Percentiles rank a stretch among this genome's conserved stretches.
phyloP scores from a whole-genome alignment of 192 early-diverging fungal genomes.

The Coemansia sp. region DNA sequence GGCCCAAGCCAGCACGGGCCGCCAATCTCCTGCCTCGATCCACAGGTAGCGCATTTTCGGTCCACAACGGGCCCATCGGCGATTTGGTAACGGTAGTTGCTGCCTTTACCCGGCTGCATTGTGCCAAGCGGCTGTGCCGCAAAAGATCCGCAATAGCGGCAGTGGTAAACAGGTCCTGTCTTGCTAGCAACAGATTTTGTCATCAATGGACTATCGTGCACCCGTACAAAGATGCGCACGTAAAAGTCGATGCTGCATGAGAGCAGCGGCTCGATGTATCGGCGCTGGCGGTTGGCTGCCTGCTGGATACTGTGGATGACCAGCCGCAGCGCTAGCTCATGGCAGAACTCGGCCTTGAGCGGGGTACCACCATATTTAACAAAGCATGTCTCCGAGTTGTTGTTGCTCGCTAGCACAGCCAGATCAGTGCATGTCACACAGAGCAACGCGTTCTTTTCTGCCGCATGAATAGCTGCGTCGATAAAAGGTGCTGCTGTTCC shows the following conservation, averaged over 20 bases:
- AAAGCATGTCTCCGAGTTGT: slow-evolving; percentile 82
- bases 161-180: slow-evolving; percentile 79
- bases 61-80: slow-evolving; percentile 62
- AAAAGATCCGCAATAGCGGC: slow-evolving; percentile 78
- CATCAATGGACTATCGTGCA: slow-evolving; percentile 68
- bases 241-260: slow-evolving; percentile 98
- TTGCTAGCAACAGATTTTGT: slow-evolving; percentile 82
- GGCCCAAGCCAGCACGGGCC: slow-evolving; percentile 89
- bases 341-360: slow-evolving; percentile 83
- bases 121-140: slow-evolving; percentile 74
- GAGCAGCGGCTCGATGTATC: slow-evolving; percentile 84
- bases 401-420: slow-evolving; percentile 89
- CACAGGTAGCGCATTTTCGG: slow-evolving; percentile 72
- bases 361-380: slow-evolving; percentile 95
- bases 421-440: slow-evolving; percentile 99
- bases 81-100: slow-evolving; percentile 62
- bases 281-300: slow-evolving; percentile 79
- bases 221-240: slow-evolving; percentile 91
- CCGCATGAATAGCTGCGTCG: slow-evolving; percentile 90
- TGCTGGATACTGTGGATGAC: slow-evolving; percentile 81
- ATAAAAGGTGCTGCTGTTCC: slow-evolving; percentile 94
- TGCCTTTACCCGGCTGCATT: slow-evolving; percentile 52
- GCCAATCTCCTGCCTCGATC: slow-evolving; percentile 68
- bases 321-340: slow-evolving; percentile 94
- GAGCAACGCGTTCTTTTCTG: slow-evolving; percentile 88